Evolutionary conservation across 1,284 basidiomycete genomes (phyloP), one percentile per base, ranked within the genome.

Genomic region (Trametes polyzona): DNA sequence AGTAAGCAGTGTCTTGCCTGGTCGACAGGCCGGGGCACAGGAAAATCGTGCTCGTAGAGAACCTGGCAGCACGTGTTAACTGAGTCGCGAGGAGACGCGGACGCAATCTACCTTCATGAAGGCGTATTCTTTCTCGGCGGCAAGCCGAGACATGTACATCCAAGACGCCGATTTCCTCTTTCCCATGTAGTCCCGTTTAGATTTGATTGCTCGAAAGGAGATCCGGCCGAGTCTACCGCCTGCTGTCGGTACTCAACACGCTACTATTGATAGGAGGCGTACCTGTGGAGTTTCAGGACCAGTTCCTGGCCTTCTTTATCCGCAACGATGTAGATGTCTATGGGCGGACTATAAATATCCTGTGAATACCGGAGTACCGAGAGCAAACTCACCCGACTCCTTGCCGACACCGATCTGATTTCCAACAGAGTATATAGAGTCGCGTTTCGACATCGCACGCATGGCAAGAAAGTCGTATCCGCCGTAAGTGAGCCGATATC

Each of bases 141-240:
- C 91, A 43, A 99, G 76, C 26, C 96, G 86, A 51, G 94, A 96
- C 93, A 99, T 95, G 76, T 98, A 99, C 96, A 99, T 98, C 96
- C 96, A 99, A 27, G 93, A 96, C 0, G 96, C 96, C 32, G 91
- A 94, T 75, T 95, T 95, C 35, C 96, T 84, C 73, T 96, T 97
- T 27, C 95, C 94, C 64, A 99, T 80, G 73, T 99, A 99, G 72
- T 99, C 97, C 62, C 96, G 83, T 73, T 99, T 99, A 66, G 90
- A 85, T 76, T 99, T 99, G 77, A 99, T 96, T 0, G 94, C 88
- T 49, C 96, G 88, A 77, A 99, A 99, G 0, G 95, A 98, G 68
- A 98, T 88, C 39, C 96, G 90, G 24, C 96, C 96, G 30, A 99
- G 83, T 42, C 96, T 96, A 69, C 59, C 35, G 40, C 29, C 19